Evolutionary conservation across 257 asterid genomes (phyloP), one percentile per base, ranked within the genome.

Genomic region (Solanum piurae): DNA sequence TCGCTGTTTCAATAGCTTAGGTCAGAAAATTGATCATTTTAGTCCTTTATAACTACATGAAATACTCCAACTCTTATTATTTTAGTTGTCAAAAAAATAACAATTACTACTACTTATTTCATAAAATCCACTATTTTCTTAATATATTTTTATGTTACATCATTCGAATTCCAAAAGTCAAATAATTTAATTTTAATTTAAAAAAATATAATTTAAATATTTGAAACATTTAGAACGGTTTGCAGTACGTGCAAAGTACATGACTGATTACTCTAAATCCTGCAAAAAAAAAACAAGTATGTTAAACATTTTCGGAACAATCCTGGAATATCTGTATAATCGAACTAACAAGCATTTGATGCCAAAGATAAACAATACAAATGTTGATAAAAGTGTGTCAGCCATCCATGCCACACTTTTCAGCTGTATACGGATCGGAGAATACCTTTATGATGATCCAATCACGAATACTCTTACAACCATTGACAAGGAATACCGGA

Each of bases 221-320:
- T 49, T 49, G 90, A 97, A 96, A 85, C 99, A 96, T 91, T 88
- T 97, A 91, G 99, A 97, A 89, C 89, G 98, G 71, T 95, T 97
- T 84, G 99, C 99, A 37, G 99, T 29, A 29, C 29, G 29, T 97
- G 84, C 99, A 52, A 96, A 97, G 92, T 97, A 96, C 92, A 94
- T 97, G 99, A 95, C 99, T 4, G 91, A 95, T 97, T 99, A 95
- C 99, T 4, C 60, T 97, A 40, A 99, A 97, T 92, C 99, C 99
- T 29, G 99, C 98, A 58, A 94, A 44, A 5, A 13, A 13, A 91
- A 89, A 94, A 97, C 91, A 95, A 93, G 93, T 97, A 97, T 84
- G 98, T 97, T 25, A 96, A 97, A 89, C 96, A 95, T 49, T 96
- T 97, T 73, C 91, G 95, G 4, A 97, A 94, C 96, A 68, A 95